These are phyloP conservation scores for Agapanthus africanus DNA, from an alignment of 106 monocot species.

Conservation along the genomic window DNA sequence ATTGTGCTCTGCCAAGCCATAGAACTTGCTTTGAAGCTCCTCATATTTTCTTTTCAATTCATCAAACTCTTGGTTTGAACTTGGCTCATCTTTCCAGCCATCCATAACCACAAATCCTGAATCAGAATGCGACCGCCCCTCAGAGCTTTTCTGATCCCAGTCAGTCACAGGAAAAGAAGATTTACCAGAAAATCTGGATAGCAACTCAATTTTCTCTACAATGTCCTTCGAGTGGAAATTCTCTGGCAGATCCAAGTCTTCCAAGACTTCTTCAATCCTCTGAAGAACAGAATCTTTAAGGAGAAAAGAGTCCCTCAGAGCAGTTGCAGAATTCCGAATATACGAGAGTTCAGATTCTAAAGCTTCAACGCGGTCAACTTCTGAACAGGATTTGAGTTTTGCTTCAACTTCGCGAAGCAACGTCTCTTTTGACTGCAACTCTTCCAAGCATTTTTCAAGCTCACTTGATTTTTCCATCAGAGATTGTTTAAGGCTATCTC, in stretches of 20 bases:
- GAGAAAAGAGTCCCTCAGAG: constrained; percentile 93
- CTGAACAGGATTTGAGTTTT: constrained; percentile 75
- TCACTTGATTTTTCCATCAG: constrained; percentile 59
- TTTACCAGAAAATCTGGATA: constrained; percentile 42
- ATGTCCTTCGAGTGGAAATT: constrained; percentile 78
- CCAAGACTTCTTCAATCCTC: constrained; percentile 90
- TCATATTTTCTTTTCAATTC: constrained; percentile 62
- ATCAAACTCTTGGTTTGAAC: constrained; percentile 33
- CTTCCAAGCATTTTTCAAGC: constrained; percentile 67
- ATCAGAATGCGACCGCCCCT: constrained; percentile 43
- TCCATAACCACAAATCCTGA: constrained; percentile 20
- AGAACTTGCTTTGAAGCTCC: constrained; percentile 69
- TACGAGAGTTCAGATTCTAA: constrained; percentile 98
- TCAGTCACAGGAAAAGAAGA: constrained; percentile 33
- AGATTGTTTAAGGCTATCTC: constrained; percentile 85
- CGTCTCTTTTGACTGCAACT: constrained; percentile 54
- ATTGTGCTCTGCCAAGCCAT: constrained; percentile 86
- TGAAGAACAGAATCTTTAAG: constrained; percentile 90
- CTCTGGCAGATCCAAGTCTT: constrained; percentile 82
- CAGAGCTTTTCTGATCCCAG: constrained; percentile 25
- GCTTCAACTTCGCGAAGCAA: constrained; percentile 55
- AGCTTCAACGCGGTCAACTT: constrained; percentile 85
- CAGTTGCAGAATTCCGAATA: constrained; percentile 88
- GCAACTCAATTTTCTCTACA: constrained; percentile 78
- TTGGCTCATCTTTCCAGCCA: constrained; percentile 27